Percentiles rank a stretch among this genome's conserved stretches.
These are phyloP conservation scores for Nannizziopsis barbatae DNA, from an alignment of 2,329 filamentous ascomycete species.

Conservation along the genomic window DNA sequence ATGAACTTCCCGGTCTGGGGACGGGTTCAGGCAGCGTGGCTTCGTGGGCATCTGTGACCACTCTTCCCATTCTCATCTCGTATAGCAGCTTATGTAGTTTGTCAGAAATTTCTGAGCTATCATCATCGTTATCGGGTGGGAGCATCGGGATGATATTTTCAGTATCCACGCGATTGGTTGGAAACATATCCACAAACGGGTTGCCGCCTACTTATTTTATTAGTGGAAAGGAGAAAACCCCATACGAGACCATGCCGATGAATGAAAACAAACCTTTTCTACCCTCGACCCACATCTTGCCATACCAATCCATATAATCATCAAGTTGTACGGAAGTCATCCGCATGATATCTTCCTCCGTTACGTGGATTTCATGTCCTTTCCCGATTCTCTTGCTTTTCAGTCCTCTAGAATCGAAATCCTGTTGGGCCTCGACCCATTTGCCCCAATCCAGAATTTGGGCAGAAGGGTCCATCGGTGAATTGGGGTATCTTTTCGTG, in stretches of 20 bases:
- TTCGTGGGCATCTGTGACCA: slow-evolving; percentile 28
- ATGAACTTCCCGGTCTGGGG: slow-evolving; percentile 41
- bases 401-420: slow-evolving; percentile 26
- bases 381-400: slow-evolving; percentile 30
- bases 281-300: slow-evolving; percentile 46
- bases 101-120: slow-evolving; percentile 24
- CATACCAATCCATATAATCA: slow-evolving; percentile 70
- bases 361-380: slow-evolving; percentile 44
- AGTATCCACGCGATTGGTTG: slow-evolving; percentile 21
- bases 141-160: slow-evolving; percentile 11
- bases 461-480: slow-evolving; percentile 45
- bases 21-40: slow-evolving; percentile 20
- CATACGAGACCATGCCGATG: not conserved
- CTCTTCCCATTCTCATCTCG: slow-evolving; percentile 29
- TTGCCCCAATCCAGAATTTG: slow-evolving; percentile 58
- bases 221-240: not conserved
- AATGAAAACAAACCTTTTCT: slow-evolving; percentile 20
- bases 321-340: slow-evolving; percentile 56
- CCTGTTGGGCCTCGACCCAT: slow-evolving; percentile 50
- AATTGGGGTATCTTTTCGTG: slow-evolving; percentile 40
- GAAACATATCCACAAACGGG: slow-evolving; percentile 35
- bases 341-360: slow-evolving; percentile 50
- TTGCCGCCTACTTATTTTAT: slow-evolving; percentile 18
- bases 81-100: slow-evolving; percentile 37
- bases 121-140: slow-evolving; percentile 13